phyloP scores from a whole-genome alignment of 768 basidiomycete genomes.

The Termitomyces sp. region DNA sequence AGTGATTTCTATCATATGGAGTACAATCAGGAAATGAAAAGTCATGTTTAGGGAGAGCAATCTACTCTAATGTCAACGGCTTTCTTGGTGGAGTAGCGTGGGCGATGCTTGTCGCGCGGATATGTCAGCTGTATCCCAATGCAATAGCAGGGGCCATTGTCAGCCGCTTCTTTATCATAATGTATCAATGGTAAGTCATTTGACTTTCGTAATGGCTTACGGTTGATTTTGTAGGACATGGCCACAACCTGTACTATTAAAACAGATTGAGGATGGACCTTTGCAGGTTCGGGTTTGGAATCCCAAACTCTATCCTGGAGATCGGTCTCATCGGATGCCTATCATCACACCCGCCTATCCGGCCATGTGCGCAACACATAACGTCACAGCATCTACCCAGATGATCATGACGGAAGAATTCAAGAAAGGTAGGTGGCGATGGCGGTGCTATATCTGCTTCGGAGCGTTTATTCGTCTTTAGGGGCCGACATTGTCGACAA shows the following conservation, averaged over 20 bases:
- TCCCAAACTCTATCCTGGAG: conserved; percentile 91
- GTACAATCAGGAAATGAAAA: not conserved
- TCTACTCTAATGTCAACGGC: conserved; percentile 97
- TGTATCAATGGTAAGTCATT: conserved; percentile 84
- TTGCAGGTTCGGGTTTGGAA: conserved; percentile 97
- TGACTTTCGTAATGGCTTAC: not conserved
- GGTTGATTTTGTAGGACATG: conserved; percentile 66
- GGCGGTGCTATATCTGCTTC: not conserved
- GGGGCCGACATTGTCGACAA: conserved; percentile 93
- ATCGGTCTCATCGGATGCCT: conserved; percentile 96
- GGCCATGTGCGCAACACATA: conserved; percentile 98
- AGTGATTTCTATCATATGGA: conserved; percentile 25
- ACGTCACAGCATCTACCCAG: conserved; percentile 93
- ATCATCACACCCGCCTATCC: conserved; percentile 99
- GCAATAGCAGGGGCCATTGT: conserved; percentile 94
- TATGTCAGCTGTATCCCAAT: conserved; percentile 97
- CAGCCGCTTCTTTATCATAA: conserved; percentile 97
- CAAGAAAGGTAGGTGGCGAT: conserved; percentile 63
- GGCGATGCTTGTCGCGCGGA: conserved; percentile 98
- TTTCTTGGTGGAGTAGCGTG: conserved; percentile 98
- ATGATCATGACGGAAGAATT: conserved; percentile 96
- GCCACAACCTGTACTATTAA: conserved; percentile 97
- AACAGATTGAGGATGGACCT: conserved; percentile 95
- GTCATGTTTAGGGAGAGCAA: conserved; percentile 70
- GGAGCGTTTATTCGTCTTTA: conserved; percentile 27